These are phyloP conservation scores for Aureobasidium sp. DNA, from an alignment of 2,329 filamentous ascomycete species.

Conservation along the genomic window DNA sequence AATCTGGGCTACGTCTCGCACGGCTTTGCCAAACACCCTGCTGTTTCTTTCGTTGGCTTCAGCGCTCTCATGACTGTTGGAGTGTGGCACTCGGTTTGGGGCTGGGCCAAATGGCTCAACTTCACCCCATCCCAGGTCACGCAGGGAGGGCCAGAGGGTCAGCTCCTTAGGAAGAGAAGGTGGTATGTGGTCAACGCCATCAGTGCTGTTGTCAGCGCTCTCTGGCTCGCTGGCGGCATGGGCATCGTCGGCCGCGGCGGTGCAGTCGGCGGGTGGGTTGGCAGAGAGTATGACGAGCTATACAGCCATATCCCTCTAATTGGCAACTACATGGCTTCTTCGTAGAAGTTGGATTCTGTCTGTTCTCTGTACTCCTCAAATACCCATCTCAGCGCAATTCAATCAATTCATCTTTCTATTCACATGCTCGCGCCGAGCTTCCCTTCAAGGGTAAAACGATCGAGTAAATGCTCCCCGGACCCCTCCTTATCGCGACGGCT, in stretches of 20 bases:
- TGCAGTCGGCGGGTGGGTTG: slow-evolving; percentile 66
- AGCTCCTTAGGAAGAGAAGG: slow-evolving; percentile 51
- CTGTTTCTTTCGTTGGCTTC: slow-evolving; percentile 62
- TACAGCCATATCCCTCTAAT: slow-evolving; percentile 54
- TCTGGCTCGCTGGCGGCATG: slow-evolving; percentile 79
- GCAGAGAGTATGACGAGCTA: slow-evolving; percentile 68
- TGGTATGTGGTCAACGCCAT: slow-evolving; percentile 66
- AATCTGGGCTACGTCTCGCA: slow-evolving; percentile 78
- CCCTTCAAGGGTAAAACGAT: not conserved
- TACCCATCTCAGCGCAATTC: slow-evolving; percentile 2
- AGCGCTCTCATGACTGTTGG: slow-evolving; percentile 57
- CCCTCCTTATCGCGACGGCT: slow-evolving; percentile 5
- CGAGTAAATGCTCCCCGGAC: not conserved
- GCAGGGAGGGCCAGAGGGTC: slow-evolving; percentile 40
- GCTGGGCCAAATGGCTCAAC: slow-evolving; percentile 73
- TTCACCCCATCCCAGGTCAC: slow-evolving; percentile 50
- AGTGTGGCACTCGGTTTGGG: slow-evolving; percentile 74
- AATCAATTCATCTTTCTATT: not conserved
- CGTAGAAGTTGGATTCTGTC: not conserved
- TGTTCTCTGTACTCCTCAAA: not conserved
- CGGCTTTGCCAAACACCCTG: slow-evolving; percentile 66
- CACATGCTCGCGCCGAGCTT: not conserved
- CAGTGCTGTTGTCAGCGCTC: slow-evolving; percentile 46
- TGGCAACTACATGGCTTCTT: slow-evolving; percentile 37
- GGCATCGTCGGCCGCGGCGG: slow-evolving; percentile 70